These are phyloP conservation scores for Heliosperma pusillum DNA, from an alignment of 148 eudicot genomes.

Conservation along the genomic window DNA sequence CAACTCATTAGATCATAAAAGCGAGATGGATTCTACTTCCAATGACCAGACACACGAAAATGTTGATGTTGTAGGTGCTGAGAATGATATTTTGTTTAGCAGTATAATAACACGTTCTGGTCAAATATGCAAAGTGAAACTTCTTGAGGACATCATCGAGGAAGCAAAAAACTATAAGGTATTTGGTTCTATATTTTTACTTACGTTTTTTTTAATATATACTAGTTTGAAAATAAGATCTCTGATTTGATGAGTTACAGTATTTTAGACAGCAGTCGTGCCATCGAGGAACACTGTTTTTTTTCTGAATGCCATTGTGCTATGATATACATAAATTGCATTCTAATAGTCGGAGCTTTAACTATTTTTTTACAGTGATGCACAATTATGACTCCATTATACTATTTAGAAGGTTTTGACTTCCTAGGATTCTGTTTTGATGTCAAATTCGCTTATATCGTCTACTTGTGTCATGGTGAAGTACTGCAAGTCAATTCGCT, in stretches of 20 bases:
- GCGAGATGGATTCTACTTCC: slow-evolving; percentile 10
- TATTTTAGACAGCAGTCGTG: background rate
- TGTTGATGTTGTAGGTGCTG: slow-evolving; percentile 29
- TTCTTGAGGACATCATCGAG: slow-evolving; percentile 60
- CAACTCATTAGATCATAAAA: slow-evolving; percentile 20
- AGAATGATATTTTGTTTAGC: slow-evolving; percentile 29
- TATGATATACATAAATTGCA: no score
- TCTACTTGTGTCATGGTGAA: no score
- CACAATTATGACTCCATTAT: no score
- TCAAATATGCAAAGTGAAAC: slow-evolving; percentile 46
- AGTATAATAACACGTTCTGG: slow-evolving; percentile 46
- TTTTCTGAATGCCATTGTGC: background rate
- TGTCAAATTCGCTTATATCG: no score
- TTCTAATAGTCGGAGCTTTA: no score
- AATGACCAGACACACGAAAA: slow-evolving; percentile 9
- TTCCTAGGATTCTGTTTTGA: no score
- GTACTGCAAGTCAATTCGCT: no score
- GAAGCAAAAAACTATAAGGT: slow-evolving; percentile 78
- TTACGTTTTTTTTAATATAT: background rate
- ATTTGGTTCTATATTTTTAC: background rate
- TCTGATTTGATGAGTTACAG: background rate
- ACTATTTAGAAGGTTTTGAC: no score
- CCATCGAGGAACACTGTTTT: background rate
- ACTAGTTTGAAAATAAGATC: background rate
- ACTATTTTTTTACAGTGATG: no score